Evolutionary conservation across 345 rosid species (phyloP).

Genomic region (Trapa incisa): DNA sequence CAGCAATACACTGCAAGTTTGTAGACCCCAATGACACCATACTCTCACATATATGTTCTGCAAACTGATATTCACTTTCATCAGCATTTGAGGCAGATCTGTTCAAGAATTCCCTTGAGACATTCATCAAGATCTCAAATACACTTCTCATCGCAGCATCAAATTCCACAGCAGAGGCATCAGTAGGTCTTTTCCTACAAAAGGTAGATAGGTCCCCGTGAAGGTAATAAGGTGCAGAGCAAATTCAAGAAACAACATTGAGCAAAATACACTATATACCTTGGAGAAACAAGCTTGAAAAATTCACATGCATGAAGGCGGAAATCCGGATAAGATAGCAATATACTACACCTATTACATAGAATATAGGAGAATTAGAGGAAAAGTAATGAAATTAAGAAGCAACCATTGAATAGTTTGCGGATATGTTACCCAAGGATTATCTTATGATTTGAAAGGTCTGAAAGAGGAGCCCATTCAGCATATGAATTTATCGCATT

Average conservation of each 20-base stretch:
- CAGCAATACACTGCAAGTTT: conserved; percentile 65
- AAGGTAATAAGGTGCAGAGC: background rate
- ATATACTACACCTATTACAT: conserved; percentile 53
- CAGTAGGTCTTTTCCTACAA: conserved; percentile 68
- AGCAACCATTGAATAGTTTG: background rate
- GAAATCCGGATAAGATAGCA: conserved; percentile 75
- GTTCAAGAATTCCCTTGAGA: conserved; percentile 51
- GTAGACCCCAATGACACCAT: conserved; percentile 75
- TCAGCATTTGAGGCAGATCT: conserved; percentile 46
- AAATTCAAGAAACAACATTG: background rate
- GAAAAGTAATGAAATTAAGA: background rate
- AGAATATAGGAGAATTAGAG: background rate
- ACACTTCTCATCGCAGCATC: conserved; percentile 63
- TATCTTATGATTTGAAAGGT: conserved; percentile 77
- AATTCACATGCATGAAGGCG: conserved; percentile 91
- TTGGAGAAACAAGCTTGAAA: conserved; percentile 76
- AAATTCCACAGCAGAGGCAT: conserved; percentile 59
- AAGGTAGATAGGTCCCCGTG: background rate
- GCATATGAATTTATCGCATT: conserved; percentile 86
- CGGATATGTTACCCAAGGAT: conserved; percentile 52
- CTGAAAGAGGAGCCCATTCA: conserved; percentile 90
- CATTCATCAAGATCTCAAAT: conserved; percentile 68
- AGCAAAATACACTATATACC: conserved; percentile 29
- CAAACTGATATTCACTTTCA: conserved; percentile 74
- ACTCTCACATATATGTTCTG: conserved; percentile 78